phyloP scores from a whole-genome alignment of 164 flowering plant species.

The Nymphaea thermarum region DNA sequence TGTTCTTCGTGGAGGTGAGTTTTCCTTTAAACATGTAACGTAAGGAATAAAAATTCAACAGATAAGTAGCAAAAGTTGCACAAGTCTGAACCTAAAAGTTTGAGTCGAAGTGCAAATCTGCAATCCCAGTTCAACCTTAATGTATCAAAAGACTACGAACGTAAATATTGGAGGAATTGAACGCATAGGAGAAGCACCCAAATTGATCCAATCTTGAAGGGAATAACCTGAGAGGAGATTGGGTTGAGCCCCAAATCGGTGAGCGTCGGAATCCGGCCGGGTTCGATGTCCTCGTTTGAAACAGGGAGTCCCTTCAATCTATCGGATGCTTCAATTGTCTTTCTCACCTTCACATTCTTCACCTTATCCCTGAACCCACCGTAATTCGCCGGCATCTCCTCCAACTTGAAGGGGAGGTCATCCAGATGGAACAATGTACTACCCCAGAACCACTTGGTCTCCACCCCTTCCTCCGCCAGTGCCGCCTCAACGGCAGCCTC shows the following conservation, averaged over 20 bases:
- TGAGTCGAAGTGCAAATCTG: background rate
- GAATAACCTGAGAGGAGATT: slow-evolving; percentile 48
- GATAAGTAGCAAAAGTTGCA: background rate
- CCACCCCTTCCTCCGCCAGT: slow-evolving; percentile 80
- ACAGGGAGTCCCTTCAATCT: slow-evolving; percentile 62
- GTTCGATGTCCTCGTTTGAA: slow-evolving; percentile 70
- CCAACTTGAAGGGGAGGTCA: slow-evolving; percentile 82
- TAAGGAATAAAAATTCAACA: no score
- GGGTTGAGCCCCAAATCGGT: slow-evolving; percentile 72
- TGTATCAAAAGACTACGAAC: no score
- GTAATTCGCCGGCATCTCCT: slow-evolving; percentile 75
- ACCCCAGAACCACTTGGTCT: slow-evolving; percentile 95
- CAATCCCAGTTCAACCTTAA: no score
- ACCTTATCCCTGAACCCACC: slow-evolving; percentile 82
- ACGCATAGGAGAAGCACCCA: background rate
- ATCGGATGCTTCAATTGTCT: slow-evolving; percentile 69
- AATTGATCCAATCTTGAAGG: background rate
- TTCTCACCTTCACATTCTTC: slow-evolving; percentile 53
- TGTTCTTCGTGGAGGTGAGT: no score
- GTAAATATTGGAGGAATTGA: no score
- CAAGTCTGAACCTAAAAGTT: background rate
- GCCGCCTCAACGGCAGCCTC: slow-evolving; percentile 76
- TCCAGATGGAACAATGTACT: slow-evolving; percentile 86
- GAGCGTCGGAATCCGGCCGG: slow-evolving; percentile 79
- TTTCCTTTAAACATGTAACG: no score